These are phyloP conservation scores for Euphorbia lathyris DNA, from an alignment of 345 rosid species.

Conservation along the genomic window DNA sequence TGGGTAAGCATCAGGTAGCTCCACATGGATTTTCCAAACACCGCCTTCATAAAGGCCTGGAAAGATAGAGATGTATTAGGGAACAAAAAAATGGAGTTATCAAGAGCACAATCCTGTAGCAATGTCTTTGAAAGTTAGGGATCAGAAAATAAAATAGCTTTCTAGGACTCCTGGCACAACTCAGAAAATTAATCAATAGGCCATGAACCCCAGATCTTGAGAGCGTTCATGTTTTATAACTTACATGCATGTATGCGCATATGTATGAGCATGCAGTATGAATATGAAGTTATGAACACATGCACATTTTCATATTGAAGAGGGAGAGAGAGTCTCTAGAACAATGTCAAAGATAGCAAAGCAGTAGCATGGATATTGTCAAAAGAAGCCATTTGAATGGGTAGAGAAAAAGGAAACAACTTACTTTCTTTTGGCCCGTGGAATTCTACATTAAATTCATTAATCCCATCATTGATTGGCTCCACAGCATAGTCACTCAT, in stretches of 20 bases:
- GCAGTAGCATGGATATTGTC: background rate
- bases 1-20: conserved; percentile 41
- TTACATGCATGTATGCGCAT: background rate
- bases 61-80: background rate
- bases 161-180: background rate
- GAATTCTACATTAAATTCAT: conserved; percentile 67
- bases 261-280: background rate
- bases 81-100: background rate
- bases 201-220: background rate
- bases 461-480: conserved; percentile 68
- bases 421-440: conserved; percentile 79
- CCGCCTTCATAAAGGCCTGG: conserved; percentile 39
- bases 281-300: background rate
- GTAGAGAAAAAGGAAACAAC: background rate
- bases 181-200: background rate
- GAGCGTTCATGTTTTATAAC: too few relatives aligned
- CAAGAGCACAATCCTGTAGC: background rate
- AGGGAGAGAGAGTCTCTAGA: background rate
- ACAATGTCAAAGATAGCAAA: background rate
- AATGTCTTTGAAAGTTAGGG: background rate
- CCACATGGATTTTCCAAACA: conserved; percentile 38
- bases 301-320: too few relatives aligned
- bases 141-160: background rate
- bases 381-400: background rate
- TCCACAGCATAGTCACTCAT: conserved; percentile 74